These are phyloP conservation scores for Phytophthora sansomeana DNA, from an alignment of 352 stramenopile genomes.

Conservation along the genomic window DNA sequence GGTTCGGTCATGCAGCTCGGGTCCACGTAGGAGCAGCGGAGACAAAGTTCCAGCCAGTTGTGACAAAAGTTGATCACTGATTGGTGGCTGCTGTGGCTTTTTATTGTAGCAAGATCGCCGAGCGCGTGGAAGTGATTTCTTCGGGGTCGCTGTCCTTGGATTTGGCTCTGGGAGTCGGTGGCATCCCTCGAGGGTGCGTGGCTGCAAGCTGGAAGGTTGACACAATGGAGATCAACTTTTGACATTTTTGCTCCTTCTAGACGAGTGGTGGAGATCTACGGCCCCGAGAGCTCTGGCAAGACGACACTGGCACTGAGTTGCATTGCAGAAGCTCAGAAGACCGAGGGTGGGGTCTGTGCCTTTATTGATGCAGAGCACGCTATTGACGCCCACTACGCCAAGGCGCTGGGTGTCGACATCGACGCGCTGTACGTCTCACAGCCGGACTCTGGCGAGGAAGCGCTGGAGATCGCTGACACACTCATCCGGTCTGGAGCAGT, in stretches of 20 bases:
- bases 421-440: conserved; percentile 97
- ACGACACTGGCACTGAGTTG: conserved; percentile 98
- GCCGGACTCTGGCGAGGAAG: conserved; percentile 98
- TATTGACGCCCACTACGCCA: conserved; percentile 97
- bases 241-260: conserved; percentile 46
- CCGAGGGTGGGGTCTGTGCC: conserved; percentile 90
- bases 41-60: background rate
- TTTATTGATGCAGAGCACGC: conserved; percentile 99
- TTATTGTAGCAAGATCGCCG: conserved; percentile 71
- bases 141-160: conserved; percentile 95
- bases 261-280: conserved; percentile 99
- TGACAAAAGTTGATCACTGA: conserved; percentile 15
- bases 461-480: conserved; percentile 98
- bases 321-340: conserved; percentile 96
- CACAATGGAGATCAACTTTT: conserved; percentile 15
- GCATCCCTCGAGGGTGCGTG: conserved; percentile 92
- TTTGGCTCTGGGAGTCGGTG: conserved; percentile 91
- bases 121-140: conserved; percentile 94
- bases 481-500: conserved; percentile 96
- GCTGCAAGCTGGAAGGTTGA: background rate
- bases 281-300: conserved; percentile 98
- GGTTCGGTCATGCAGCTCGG: conserved; percentile 97
- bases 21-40: conserved; percentile 62
- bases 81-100: background rate
- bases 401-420: conserved; percentile 94